These are phyloP conservation scores for Nelumbo lutea DNA, from an alignment of 164 flowering plant genomes.

Conservation along the genomic window DNA sequence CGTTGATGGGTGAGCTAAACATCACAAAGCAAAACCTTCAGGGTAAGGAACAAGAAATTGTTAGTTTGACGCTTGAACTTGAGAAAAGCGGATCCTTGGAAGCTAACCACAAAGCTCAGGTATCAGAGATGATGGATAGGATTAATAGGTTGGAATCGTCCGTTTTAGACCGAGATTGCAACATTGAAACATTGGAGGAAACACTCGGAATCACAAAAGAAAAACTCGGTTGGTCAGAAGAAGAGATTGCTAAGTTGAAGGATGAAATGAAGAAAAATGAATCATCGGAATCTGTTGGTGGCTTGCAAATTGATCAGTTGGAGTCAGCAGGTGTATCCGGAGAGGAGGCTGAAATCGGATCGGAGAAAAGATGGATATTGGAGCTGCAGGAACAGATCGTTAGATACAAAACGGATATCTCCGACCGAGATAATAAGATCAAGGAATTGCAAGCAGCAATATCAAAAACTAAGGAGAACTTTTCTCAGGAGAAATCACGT, in stretches of 20 bases:
- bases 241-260: not conserved
- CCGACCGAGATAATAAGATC: not conserved
- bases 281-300: not conserved
- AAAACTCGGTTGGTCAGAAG: not conserved
- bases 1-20: constrained; percentile 31
- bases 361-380: not conserved
- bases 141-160: too few relatives aligned
- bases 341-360: not conserved
- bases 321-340: not conserved
- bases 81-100: not conserved
- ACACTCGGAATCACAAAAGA: not conserved
- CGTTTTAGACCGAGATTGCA: not conserved
- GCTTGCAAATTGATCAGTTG: not conserved
- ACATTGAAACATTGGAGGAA: not conserved
- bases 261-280: not conserved
- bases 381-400: not conserved
- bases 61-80: constrained; percentile 32
- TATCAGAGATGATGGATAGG: too few relatives aligned
- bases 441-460: constrained; percentile 32
- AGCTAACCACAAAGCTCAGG: not conserved
- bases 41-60: constrained; percentile 39
- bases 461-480: constrained; percentile 39
- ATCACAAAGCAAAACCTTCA: constrained; percentile 35
- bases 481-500: constrained; percentile 44
- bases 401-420: not conserved